These are phyloP conservation scores for Kwoniella sp. DNA, from an alignment of 768 basidiomycete genomes.

Conservation along the genomic window DNA sequence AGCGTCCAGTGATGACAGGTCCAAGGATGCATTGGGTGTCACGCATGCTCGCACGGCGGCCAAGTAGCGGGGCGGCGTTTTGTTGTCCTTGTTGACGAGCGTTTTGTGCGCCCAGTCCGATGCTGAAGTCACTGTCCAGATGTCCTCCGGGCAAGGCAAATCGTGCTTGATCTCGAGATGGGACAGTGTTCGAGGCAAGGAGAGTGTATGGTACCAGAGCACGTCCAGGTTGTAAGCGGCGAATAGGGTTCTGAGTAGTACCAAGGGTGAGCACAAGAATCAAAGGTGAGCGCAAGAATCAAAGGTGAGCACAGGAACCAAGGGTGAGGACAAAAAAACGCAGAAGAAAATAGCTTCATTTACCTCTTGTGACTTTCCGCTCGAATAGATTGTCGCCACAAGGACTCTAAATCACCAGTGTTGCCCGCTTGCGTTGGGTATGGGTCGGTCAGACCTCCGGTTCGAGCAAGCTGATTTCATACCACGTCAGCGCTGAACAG, in stretches of 20 bases:
- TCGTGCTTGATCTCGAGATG: conserved; percentile 50
- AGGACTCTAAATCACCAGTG: conserved; percentile 25
- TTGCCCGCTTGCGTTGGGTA: conserved; percentile 20
- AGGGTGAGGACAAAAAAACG: too few relatives aligned
- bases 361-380: conserved; percentile 67
- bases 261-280: background rate
- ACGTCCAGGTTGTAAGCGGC: conserved; percentile 36
- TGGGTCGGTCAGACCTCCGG: conserved; percentile 37
- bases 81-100: conserved; percentile 7
- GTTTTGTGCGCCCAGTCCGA: conserved; percentile 35
- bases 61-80: conserved; percentile 24
- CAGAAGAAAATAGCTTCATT: too few relatives aligned
- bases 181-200: conserved; percentile 36
- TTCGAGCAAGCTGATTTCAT: conserved; percentile 26
- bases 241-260: conserved; percentile 29
- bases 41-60: conserved; percentile 24
- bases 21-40: background rate
- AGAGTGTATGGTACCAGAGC: conserved; percentile 40
- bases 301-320: too few relatives aligned
- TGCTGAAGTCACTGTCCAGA: conserved; percentile 23
- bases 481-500: too few relatives aligned
- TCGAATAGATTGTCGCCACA: conserved; percentile 37
- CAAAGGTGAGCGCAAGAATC: too few relatives aligned
- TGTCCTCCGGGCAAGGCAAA: conserved; percentile 28
- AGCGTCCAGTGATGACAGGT: conserved; percentile 5